Base-by-base conservation (phyloP, 805 yeast genomes). In the Schwanniomyces occidentalis region DNA sequence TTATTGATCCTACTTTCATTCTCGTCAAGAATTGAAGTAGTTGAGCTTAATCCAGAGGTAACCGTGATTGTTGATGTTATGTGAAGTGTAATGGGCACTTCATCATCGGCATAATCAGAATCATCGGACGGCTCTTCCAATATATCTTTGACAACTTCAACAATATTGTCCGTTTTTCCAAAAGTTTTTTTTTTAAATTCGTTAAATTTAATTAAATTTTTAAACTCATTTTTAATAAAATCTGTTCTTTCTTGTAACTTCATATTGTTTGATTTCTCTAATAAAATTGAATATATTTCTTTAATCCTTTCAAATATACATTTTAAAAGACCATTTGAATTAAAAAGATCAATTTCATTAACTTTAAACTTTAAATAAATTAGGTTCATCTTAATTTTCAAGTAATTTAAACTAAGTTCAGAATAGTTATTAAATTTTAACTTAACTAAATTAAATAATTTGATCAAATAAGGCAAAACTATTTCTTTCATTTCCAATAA, bases 41-140 rank as follows among this genome's bases (percentile, higher is more conserved):
- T 19, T 8, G 17, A 8, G 12, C 28, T 27, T 18, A 23, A 18
- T 5, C 17, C 29, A 5, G 29, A 12, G 4, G 42, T 42, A 12
- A 50, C 51, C 25, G 49, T 47, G 22, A 54, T 46, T n/a, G 65
- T 58, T 5, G 60, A 51, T 1, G 58, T 54, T 2, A 54, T 17
- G 5, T 34, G 26, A 16, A 56, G 31, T 6, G 61, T 54, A 16
- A 53, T 16, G n/a, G n/a, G n/a, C 4, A 56, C 50, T 27, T 41
- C 51, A 10, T 46, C 51, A 10, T 45, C 47, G 12, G 28, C 34
- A 22, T 42, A 34, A 16, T 36, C 40, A 12, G 18, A 26, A 1
- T 26, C 25, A 4, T 32, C 33, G 9, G 42, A 28, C n/a, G 33
- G 39, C 13, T 52, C 52, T 16, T 45, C 46, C 14, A 54, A 37